Evolutionary conservation across 805 yeast genomes (phyloP).

Genomic region (Vanderwaltozyma yarrowii): DNA sequence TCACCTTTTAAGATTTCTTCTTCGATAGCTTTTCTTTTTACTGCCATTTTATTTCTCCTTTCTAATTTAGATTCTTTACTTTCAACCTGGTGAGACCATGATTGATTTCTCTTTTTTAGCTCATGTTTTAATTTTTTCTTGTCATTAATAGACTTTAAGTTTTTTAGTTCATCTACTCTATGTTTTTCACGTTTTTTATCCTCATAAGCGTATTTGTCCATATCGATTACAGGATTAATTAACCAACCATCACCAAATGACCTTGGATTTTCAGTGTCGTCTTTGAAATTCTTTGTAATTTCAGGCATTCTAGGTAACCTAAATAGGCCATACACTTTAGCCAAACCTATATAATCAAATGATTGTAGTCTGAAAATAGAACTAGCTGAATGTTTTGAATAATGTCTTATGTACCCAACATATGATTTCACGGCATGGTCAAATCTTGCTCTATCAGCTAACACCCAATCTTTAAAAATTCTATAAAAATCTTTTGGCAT

Average conservation of each 20-base stretch:
- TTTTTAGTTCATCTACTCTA: conserved; percentile 49
- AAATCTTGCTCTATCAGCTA: conserved; percentile 68
- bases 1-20: conserved; percentile 33
- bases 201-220: conserved; percentile 55
- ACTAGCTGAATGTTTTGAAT: conserved; percentile 77
- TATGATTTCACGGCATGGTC: conserved; percentile 73
- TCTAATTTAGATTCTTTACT: conserved; percentile 50
- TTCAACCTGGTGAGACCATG: conserved; percentile 72
- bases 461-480: conserved; percentile 42
- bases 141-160: conserved; percentile 29
- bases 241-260: conserved; percentile 58
- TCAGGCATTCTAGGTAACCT: conserved; percentile 96
- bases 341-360: conserved; percentile 63
- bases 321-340: conserved; percentile 66
- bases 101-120: conserved; percentile 42
- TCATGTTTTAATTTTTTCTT: conserved; percentile 35
- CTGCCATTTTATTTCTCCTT: conserved; percentile 51
- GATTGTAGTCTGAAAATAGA: conserved; percentile 73
- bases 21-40: conserved; percentile 55
- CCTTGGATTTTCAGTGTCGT: conserved; percentile 36
- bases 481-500: conserved; percentile 14
- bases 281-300: conserved; percentile 38
- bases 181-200: conserved; percentile 51
- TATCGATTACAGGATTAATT: conserved; percentile 45
- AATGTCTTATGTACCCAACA: conserved; percentile 74